Evolutionary conservation across 2,329 filamentous ascomycete genomes (phyloP).

Genomic region (Colletotrichum liaoningense): DNA sequence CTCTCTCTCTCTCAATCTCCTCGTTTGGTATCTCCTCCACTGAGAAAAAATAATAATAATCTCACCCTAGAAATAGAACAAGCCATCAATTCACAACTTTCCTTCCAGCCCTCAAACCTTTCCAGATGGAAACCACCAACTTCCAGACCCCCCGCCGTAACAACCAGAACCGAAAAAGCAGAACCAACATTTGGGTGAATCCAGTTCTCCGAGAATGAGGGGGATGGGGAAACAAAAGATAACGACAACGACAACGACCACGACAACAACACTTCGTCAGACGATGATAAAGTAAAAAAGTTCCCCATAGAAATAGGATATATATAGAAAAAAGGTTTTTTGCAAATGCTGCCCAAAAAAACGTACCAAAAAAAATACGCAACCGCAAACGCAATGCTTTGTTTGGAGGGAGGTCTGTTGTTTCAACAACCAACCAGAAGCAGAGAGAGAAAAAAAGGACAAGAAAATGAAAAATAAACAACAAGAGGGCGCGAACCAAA

Average conservation of each 20-base stretch:
- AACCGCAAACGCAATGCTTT: neutral
- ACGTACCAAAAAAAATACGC: neutral
- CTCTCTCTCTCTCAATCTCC: neutral
- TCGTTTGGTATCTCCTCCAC: slow-evolving; percentile 36
- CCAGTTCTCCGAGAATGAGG: neutral
- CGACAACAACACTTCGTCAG: neutral
- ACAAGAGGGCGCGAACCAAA: slow-evolving; percentile 18
- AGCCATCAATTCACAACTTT: neutral
- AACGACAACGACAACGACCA: too few species aligned
- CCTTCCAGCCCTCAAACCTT: too few species aligned
- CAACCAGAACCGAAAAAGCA: neutral
- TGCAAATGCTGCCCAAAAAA: neutral
- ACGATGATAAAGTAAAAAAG: neutral
- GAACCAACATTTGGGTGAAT: neutral
- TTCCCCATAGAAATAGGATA: neutral
- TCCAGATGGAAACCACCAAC: neutral
- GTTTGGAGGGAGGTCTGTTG: neutral
- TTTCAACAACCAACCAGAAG: neutral
- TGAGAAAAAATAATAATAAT: neutral
- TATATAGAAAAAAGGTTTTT: too few species aligned
- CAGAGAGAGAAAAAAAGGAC: neutral
- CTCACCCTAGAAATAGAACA: neutral
- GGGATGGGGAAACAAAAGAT: too few species aligned
- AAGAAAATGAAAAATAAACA: neutral
- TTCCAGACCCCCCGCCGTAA: neutral